A percentile compares a stretch with the other conserved stretches of the same genome.
phyloP scores from a whole-genome alignment of 2,329 filamentous ascomycete species.

The Polytolypa hystricis region DNA sequence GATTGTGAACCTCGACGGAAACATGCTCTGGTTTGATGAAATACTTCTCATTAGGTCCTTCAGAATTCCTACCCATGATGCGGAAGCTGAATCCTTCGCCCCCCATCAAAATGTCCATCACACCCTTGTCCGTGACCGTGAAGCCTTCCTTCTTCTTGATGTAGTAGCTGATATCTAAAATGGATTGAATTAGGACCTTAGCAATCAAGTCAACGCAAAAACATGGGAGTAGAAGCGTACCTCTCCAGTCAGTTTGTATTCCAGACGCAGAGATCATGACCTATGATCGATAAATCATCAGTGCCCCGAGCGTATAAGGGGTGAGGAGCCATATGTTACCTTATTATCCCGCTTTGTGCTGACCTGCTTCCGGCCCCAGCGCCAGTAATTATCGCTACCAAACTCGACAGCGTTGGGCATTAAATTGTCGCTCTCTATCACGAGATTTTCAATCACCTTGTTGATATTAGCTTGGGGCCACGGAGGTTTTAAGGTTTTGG shows the following conservation, averaged over 20 bases:
- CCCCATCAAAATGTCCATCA: constrained; percentile 78
- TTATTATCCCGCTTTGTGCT: constrained; percentile 72
- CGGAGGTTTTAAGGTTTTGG: too few species aligned
- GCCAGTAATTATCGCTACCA: constrained; percentile 84
- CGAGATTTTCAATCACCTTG: constrained; percentile 74
- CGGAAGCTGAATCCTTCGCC: constrained; percentile 87
- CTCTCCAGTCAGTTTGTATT: constrained; percentile 77
- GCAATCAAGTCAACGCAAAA: neutral
- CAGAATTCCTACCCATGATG: constrained; percentile 72
- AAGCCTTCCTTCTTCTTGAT: constrained; percentile 92
- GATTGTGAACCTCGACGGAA: constrained; percentile 65
- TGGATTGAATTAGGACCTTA: constrained; percentile 9
- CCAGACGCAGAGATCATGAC: constrained; percentile 77
- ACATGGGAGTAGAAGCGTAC: constrained; percentile 14
- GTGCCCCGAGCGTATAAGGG: too few species aligned
- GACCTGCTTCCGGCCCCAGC: constrained; percentile 84
- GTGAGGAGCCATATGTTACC: too few species aligned
- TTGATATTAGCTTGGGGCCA: neutral
- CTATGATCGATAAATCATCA: too few species aligned
- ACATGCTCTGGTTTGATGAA: constrained; percentile 95
- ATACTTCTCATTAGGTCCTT: constrained; percentile 62
- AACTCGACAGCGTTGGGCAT: constrained; percentile 87
- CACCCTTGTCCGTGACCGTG: constrained; percentile 72
- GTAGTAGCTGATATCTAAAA: constrained; percentile 75
- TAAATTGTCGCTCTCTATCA: constrained; percentile 93